Evolutionary conservation across 495 filamentous ascomycete genomes (phyloP).

Genomic region (Penicillium steckii): DNA sequence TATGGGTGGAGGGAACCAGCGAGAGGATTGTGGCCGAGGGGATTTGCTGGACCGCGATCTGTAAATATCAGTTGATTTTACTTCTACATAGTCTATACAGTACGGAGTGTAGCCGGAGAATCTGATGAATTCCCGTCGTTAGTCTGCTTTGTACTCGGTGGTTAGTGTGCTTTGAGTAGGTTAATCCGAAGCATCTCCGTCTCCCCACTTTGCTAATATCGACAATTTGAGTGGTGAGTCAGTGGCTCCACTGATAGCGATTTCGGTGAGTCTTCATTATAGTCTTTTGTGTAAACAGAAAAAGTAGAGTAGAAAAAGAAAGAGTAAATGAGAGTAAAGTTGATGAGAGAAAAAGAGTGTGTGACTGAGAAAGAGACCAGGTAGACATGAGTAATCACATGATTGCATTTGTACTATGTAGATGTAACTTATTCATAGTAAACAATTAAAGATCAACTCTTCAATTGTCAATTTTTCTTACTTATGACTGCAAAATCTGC

Average conservation of each 20-base stretch:
- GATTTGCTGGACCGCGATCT: constrained; percentile 1
- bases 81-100: too few species aligned
- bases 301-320: not conserved
- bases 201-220: not conserved
- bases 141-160: too few species aligned
- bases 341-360: not conserved
- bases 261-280: not conserved
- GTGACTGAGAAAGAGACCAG: not conserved
- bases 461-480: too few species aligned
- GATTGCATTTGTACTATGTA: too few species aligned
- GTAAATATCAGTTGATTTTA: not conserved
- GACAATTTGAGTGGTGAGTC: constrained; percentile 3
- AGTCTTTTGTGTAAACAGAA: too few species aligned
- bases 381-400: too few species aligned
- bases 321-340: not conserved
- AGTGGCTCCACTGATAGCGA: not conserved
- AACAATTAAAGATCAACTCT: too few species aligned
- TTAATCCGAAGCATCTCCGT: not conserved
- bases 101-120: too few species aligned
- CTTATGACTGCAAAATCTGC: not conserved
- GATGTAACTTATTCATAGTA: too few species aligned
- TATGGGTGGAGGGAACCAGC: constrained; percentile 67
- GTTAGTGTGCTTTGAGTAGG: too few species aligned
- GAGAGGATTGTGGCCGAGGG: constrained; percentile 36
- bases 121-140: too few species aligned